Conservation (phyloP, 768 basidiomycete species). For the Rubroboletus pulcherrimus region DNA sequence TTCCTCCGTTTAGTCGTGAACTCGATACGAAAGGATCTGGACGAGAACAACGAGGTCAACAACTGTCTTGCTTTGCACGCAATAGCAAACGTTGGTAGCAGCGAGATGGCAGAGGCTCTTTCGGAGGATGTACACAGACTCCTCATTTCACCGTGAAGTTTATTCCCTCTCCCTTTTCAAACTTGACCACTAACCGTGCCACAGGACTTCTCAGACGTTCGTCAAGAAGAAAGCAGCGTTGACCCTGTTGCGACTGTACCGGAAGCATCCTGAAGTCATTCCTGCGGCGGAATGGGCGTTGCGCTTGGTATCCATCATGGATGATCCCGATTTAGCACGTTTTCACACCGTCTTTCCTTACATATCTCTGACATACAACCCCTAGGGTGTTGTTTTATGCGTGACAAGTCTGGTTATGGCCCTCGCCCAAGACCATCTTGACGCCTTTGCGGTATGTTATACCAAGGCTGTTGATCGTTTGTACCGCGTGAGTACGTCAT, state of each 20-base stretch:
- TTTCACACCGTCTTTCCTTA: background rate
- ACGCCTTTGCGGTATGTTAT: constrained; percentile 88
- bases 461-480: constrained; percentile 92
- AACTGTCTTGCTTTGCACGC: constrained; percentile 97
- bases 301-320: constrained; percentile 93
- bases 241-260: constrained; percentile 86
- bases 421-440: constrained; percentile 89
- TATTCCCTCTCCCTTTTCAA: background rate
- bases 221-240: constrained; percentile 99
- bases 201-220: constrained; percentile 88
- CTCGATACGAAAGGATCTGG: constrained; percentile 95
- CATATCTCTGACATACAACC: constrained; percentile 2
- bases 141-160: constrained; percentile 84
- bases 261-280: constrained; percentile 94
- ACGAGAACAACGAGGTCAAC: constrained; percentile 89
- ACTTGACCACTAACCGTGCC: constrained; percentile 13
- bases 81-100: constrained; percentile 96
- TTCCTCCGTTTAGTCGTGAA: constrained; percentile 96
- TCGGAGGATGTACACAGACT: constrained; percentile 91
- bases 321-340: constrained; percentile 79
- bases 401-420: constrained; percentile 93
- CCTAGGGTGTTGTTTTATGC: constrained; percentile 89
- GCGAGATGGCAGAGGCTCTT: constrained; percentile 97
- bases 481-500: constrained; percentile 53
- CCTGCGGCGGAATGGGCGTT: constrained; percentile 95